Evolutionary conservation across 2,329 filamentous ascomycete species (phyloP).

Genomic region (Elsinoe australis): DNA sequence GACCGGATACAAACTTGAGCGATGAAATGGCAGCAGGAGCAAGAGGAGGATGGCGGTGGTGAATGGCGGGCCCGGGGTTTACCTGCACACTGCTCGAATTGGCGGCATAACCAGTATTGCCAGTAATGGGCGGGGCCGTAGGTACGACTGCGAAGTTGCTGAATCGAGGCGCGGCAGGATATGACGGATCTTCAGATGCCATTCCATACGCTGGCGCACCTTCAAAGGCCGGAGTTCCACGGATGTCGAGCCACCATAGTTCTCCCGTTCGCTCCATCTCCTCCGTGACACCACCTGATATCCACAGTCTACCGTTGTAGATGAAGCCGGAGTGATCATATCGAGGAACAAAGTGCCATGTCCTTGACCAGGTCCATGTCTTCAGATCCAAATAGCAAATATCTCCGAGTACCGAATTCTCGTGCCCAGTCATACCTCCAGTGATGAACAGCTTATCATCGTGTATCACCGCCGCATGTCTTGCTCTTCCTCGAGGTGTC

Average conservation of each 20-base stretch:
- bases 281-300: constrained; percentile 87
- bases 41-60: constrained; percentile 41
- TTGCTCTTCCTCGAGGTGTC: constrained; percentile 78
- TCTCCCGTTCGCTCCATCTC: constrained; percentile 97
- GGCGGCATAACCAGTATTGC: constrained; percentile 58
- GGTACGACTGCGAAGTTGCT: constrained; percentile 23
- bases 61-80: constrained; percentile 37
- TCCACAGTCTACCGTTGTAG: constrained; percentile 88
- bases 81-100: constrained; percentile 58
- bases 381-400: constrained; percentile 95
- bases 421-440: constrained; percentile 88
- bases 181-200: constrained; percentile 25
- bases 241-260: constrained; percentile 94
- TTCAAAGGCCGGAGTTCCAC: constrained; percentile 73
- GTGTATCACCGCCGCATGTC: constrained; percentile 88
- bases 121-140: constrained; percentile 28
- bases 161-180: constrained; percentile 24
- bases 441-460: constrained; percentile 96
- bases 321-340: constrained; percentile 96
- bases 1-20: constrained; percentile 80
- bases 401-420: constrained; percentile 87
- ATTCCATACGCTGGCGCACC: constrained; percentile 28
- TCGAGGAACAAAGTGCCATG: constrained; percentile 89
- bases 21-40: constrained; percentile 85
- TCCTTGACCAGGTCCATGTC: constrained; percentile 94